Base-by-base conservation (phyloP, 1,284 basidiomycete species). In the Ganoderma leucocontextum region DNA sequence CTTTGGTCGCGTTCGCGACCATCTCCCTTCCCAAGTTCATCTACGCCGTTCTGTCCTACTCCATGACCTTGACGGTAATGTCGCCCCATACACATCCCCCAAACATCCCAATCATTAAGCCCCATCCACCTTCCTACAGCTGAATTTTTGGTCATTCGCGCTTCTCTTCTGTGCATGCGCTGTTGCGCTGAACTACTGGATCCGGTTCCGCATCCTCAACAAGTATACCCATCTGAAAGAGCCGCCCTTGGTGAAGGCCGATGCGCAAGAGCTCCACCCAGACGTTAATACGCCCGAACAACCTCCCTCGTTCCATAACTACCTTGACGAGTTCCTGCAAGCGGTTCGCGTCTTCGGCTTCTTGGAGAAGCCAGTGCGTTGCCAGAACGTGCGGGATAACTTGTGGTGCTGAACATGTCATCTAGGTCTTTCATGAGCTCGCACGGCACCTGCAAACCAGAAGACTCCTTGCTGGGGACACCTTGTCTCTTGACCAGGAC, bases 291-390 rank as follows among this genome's bases (percentile, higher is more conserved):
- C 89, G 19, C 79, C 84, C 75, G 92, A 93, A 68, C 82, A 88
- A n/a, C 86, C 91, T 0, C 87, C 92, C 7, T 88, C 90, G 4
- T 96, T 98, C 76, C 95, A 97, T 78, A 96, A 97, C 76, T 98
- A 98, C 77, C 85, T 98, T 39, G 96, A 98, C 78, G 97, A 98
- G 76, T 98, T 98, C 77, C 80, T 98, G 58, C 92, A 96, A 73
- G 96, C 96, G 5, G 94, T 98, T 67, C 88, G 96, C 64, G 94
- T 98, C 12, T 98, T 98, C 76, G 97, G 96, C 29, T 98, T 97
- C 78, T 85, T 98, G 38, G 96, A 98, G 81, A 97, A 96, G 80
- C 96, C 96, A 0, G 95, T 96, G 71, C 69, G 89, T 81, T 13
- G 22, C 8, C 13, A 15, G 12, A 29, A 49, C 25, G 19, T 39